A percentile compares a stretch with the other conserved stretches of the same genome.
Conservation (phyloP, 169 alveolate species). For the Babesia ovis region DNA sequence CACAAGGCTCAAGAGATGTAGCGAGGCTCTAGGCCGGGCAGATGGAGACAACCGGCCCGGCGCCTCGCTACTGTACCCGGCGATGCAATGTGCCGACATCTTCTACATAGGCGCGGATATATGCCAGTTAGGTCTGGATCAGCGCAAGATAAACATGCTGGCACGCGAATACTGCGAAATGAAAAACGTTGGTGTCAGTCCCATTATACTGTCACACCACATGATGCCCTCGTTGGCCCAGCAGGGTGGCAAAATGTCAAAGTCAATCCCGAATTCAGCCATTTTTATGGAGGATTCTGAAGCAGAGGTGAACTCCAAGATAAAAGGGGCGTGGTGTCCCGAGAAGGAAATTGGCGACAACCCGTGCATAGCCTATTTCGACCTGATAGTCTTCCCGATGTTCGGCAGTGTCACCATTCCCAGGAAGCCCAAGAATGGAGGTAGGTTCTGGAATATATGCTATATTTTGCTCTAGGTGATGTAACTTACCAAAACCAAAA, state of each 20-base stretch:
- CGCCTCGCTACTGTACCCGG: slow-evolving; percentile 91
- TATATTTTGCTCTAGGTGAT: slow-evolving; percentile 74
- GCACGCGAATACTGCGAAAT: slow-evolving; percentile 93
- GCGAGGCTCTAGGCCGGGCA: slow-evolving; percentile 97
- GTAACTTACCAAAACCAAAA: slow-evolving; percentile 79
- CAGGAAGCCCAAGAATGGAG: slow-evolving; percentile 85
- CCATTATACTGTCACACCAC: slow-evolving; percentile 92
- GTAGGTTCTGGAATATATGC: slow-evolving; percentile 67
- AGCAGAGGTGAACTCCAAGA: slow-evolving; percentile 89
- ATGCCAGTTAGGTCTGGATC: slow-evolving; percentile 98
- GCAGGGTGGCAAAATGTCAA: slow-evolving; percentile 98
- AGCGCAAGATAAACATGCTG: slow-evolving; percentile 98
- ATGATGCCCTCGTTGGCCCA: slow-evolving; percentile 95
- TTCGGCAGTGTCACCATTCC: slow-evolving; percentile 69
- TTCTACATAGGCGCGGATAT: slow-evolving; percentile 96
- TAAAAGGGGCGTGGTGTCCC: slow-evolving; percentile 95
- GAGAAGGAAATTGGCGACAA: slow-evolving; percentile 88
- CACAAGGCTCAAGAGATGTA: slow-evolving; percentile 94
- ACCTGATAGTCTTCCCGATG: slow-evolving; percentile 82
- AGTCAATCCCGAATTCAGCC: slow-evolving; percentile 93
- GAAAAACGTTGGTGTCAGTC: slow-evolving; percentile 82
- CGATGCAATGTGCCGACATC: slow-evolving; percentile 99
- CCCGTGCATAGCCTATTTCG: slow-evolving; percentile 93
- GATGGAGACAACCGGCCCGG: slow-evolving; percentile 94
- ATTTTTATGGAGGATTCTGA: slow-evolving; percentile 98